Evolutionary conservation across 805 yeast genomes (phyloP).

Genomic region (Starmera amethionina): DNA sequence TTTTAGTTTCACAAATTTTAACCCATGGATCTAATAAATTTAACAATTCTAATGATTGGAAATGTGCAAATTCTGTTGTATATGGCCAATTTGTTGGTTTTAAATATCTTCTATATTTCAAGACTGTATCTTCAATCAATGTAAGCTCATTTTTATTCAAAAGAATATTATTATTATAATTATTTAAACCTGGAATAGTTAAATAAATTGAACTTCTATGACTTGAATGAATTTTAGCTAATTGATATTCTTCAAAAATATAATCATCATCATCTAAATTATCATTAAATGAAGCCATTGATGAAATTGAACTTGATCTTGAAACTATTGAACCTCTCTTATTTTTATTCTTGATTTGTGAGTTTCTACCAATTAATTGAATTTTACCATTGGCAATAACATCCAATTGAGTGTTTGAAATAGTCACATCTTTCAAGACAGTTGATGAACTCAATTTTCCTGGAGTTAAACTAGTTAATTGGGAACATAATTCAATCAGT

Average conservation of each 20-base stretch:
- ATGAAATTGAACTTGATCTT: constrained; percentile 24
- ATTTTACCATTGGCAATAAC: constrained; percentile 3
- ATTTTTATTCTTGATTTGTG: constrained; percentile 12
- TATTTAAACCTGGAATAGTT: constrained; percentile 16
- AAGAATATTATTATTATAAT: constrained; percentile 13
- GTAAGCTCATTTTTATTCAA: constrained; percentile 18
- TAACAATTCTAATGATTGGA: constrained; percentile 14
- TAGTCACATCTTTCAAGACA: not conserved
- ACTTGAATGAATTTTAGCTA: constrained; percentile 32
- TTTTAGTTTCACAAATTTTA: constrained; percentile 35
- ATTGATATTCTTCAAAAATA: constrained; percentile 49
- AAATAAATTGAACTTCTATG: constrained; percentile 31
- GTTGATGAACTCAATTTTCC: constrained; percentile 26
- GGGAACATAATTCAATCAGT: constrained; percentile 54
- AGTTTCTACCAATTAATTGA: constrained; percentile 47
- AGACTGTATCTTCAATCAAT: constrained; percentile 35
- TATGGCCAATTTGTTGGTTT: constrained; percentile 15
- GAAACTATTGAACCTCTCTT: constrained; percentile 23
- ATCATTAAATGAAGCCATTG: constrained; percentile 20
- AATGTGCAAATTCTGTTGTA: constrained; percentile 7
- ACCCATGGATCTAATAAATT: constrained; percentile 40
- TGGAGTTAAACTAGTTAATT: constrained; percentile 45
- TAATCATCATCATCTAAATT: constrained; percentile 27
- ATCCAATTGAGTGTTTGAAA: not conserved
- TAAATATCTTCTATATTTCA: constrained; percentile 44